Percentiles rank a stretch among this genome's conserved stretches.
Evolutionary conservation across 169 alveolate genomes (phyloP).

Genomic region (Toxoplasma gondii): DNA sequence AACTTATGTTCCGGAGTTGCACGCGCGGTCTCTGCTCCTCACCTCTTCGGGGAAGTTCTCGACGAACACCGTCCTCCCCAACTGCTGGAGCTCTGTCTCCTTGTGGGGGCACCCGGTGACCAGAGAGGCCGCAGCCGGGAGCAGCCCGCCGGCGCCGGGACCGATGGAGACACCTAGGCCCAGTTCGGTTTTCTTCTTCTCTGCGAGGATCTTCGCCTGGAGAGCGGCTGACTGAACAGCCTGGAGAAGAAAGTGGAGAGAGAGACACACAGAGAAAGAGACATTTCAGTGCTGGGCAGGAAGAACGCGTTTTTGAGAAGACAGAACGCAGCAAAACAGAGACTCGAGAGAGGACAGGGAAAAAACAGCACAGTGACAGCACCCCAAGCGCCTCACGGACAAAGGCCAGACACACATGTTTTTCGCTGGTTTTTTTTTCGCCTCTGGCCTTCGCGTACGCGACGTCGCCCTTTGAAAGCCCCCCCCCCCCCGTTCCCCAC

Average conservation of each 20-base stretch:
- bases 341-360: too few species aligned
- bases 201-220: conserved; percentile 44
- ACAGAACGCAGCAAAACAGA: too few species aligned
- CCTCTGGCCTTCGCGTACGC: too few species aligned
- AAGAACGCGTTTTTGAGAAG: too few species aligned
- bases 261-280: neutral
- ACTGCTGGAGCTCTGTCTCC: conserved; percentile 46
- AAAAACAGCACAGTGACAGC: too few species aligned
- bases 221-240: conserved; percentile 47
- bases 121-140: conserved; percentile 48
- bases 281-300: too few species aligned
- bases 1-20: too few species aligned
- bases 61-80: conserved; percentile 10
- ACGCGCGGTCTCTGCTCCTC: neutral
- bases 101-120: conserved; percentile 14
- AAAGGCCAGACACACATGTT: too few species aligned
- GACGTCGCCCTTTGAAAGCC: too few species aligned
- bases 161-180: conserved; percentile 43
- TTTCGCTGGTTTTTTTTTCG: too few species aligned
- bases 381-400: too few species aligned
- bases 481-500: too few species aligned
- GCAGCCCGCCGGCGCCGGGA: conserved; percentile 45
- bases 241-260: neutral
- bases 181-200: conserved; percentile 28
- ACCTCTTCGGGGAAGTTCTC: conserved; percentile 25